Evolutionary conservation across 192 early-diverging fungal genomes (phyloP).

Genomic region (Podochytrium sp.): DNA sequence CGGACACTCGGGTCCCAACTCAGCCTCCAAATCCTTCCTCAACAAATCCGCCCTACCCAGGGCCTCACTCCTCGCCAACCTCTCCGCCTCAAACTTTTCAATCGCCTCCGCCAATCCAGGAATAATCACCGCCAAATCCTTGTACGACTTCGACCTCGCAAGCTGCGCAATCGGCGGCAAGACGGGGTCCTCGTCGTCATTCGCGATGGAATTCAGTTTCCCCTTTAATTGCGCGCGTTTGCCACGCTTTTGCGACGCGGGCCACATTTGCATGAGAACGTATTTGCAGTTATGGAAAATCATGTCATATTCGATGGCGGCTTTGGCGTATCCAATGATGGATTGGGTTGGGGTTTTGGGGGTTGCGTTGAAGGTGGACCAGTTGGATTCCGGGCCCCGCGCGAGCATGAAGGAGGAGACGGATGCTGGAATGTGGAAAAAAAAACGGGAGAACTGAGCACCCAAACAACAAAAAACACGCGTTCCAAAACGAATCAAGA

Average conservation of each 20-base stretch:
- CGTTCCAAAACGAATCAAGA: not conserved
- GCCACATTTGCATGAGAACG: constrained; percentile 81
- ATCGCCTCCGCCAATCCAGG: constrained; percentile 31
- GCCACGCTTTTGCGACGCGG: constrained; percentile 23
- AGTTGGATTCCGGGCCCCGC: constrained; percentile 82
- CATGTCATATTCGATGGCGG: constrained; percentile 72
- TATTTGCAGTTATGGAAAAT: constrained; percentile 90
- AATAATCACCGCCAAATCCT: constrained; percentile 1
- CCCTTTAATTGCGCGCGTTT: constrained; percentile 8
- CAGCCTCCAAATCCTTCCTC: constrained; percentile 26
- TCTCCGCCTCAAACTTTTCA: constrained; percentile 20
- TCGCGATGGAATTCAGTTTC: not conserved
- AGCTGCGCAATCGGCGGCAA: constrained; percentile 26
- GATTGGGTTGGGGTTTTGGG: constrained; percentile 53
- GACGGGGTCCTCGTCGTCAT: constrained; percentile 14
- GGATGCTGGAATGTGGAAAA: constrained; percentile 40
- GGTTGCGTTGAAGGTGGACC: constrained; percentile 78
- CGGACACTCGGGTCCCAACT: constrained; percentile 38
- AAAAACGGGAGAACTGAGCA: constrained; percentile 48
- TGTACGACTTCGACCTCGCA: constrained; percentile 30
- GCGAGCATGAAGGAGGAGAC: constrained; percentile 88
- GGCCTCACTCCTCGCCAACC: constrained; percentile 24
- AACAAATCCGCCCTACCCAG: constrained; percentile 23
- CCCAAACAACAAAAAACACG: not conserved
- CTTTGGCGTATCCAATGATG: constrained; percentile 69